Base-by-base conservation (phyloP, 148 eudicot species). In the Camellia granthamiana region DNA sequence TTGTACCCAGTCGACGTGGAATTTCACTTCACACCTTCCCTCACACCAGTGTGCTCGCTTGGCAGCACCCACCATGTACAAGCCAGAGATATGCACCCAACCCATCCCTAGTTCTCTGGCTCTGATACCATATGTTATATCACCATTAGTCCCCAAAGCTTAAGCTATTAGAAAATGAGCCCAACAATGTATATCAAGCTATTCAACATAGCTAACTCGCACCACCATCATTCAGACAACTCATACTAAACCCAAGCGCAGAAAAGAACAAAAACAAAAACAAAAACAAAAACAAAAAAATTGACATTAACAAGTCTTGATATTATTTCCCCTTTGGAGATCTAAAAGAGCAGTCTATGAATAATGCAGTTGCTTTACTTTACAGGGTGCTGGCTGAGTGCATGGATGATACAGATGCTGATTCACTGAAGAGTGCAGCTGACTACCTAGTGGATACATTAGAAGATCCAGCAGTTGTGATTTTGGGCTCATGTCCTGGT, bases 391-490 rank as follows among this genome's bases (percentile, higher is more conserved):
- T 95, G 68, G 98, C 94, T 5, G 95, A 89, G 81, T 89, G 83
- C 81, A 94, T 96, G 99, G 98, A 92, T 74, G 99, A 96, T 63
- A 84, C 84, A 5, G 98, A 92, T 86, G 95, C 92, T 3, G 99
- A 96, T 81, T 90, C 98, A 69, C 89, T 96, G 49, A 96, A 91
- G 89, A 94, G 92, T 68, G 98, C 97, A 38, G 99, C 98, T 30
- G 99, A 96, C 72, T 88, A 87, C 86, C 75, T 30, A 30, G 85
- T 91, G 23, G 83, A 81, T 68, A 67, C 80, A 51, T 80, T 96
- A 77, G 86, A 89, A 83, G 98, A 96, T 80, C 99, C 99, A 30
- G 94, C 94, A 72, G 99, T 98, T 68, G 92, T 96, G 76, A 81
- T 96, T 47, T 85, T 96, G 82, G 99, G 98, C 1, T 96, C 99